Percentiles rank a stretch among this genome's conserved stretches.
phyloP scores from a whole-genome alignment of 176 grass and related monocot species.

The Oryza meyeriana region DNA sequence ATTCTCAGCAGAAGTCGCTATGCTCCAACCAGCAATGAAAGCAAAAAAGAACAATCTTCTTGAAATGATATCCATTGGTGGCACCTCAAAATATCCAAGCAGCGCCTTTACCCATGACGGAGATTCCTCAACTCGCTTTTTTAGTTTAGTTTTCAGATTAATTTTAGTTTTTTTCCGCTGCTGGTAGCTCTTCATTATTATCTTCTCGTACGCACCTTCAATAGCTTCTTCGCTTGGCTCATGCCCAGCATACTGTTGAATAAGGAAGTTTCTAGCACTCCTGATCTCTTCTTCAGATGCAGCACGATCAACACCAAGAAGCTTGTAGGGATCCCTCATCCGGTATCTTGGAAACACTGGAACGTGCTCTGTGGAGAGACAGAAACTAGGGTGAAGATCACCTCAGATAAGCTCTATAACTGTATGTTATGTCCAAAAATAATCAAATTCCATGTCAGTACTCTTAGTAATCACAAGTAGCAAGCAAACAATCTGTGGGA shows the following conservation, averaged over 20 bases:
- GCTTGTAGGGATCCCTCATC: slow-evolving; percentile 76
- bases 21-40: slow-evolving; percentile 96
- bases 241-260: slow-evolving; percentile 75
- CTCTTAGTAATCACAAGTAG: background rate
- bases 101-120: slow-evolving; percentile 77
- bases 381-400: slow-evolving; percentile 15
- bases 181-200: slow-evolving; percentile 88
- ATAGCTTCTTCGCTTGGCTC: slow-evolving; percentile 83
- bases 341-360: slow-evolving; percentile 68
- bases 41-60: slow-evolving; percentile 84
- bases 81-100: slow-evolving; percentile 75
- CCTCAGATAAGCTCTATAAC: slow-evolving; percentile 1
- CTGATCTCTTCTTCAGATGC: slow-evolving; percentile 94
- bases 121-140: slow-evolving; percentile 73
- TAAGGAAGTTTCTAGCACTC: slow-evolving; percentile 72
- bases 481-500: background rate
- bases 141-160: slow-evolving; percentile 80
- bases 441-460: background rate
- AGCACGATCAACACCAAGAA: slow-evolving; percentile 67
- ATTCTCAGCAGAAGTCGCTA: slow-evolving; percentile 76
- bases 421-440: background rate
- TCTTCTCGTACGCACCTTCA: slow-evolving; percentile 92
- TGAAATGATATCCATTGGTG: slow-evolving; percentile 66
- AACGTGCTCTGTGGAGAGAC: slow-evolving; percentile 49
- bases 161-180: slow-evolving; percentile 83